phyloP scores from a whole-genome alignment of 2,329 filamentous ascomycete species.

The Cladosporium cucumerinum region DNA sequence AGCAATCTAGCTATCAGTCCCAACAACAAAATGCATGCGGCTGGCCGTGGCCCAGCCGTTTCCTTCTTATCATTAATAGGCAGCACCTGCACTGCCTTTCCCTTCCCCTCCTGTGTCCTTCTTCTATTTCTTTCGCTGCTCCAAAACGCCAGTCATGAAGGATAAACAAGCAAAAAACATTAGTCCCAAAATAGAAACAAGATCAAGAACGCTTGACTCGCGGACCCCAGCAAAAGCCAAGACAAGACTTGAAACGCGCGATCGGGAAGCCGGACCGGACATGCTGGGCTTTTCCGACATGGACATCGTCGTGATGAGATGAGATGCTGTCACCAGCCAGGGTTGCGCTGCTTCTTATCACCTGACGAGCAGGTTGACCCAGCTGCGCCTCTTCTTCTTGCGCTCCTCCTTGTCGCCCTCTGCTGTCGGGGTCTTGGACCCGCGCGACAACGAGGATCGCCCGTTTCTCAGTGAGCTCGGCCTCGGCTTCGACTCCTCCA shows the following conservation, averaged over 20 bases:
- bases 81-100: neutral
- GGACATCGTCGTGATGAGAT: neutral
- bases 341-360: neutral
- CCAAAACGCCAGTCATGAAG: neutral
- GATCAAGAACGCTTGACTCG: neutral
- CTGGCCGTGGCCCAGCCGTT: neutral
- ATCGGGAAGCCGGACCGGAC: neutral
- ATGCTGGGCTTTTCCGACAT: neutral
- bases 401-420: constrained; percentile 7
- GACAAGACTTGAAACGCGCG: neutral
- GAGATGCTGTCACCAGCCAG: neutral
- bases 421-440: neutral
- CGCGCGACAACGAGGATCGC: neutral
- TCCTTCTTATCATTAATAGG: neutral
- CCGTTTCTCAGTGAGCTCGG: neutral
- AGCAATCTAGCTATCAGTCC: neutral
- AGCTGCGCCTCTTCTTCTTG: constrained; percentile 15
- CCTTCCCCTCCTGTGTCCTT: neutral
- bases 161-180: too few species aligned
- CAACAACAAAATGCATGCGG: neutral
- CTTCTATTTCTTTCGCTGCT: neutral
- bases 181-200: neutral
- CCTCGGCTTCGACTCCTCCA: constrained; percentile 2
- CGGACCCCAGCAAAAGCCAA: neutral
- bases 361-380: constrained; percentile 11